Evolutionary conservation across 2,329 filamentous ascomycete genomes (phyloP).

Genomic region (Podosphaera fusca): DNA sequence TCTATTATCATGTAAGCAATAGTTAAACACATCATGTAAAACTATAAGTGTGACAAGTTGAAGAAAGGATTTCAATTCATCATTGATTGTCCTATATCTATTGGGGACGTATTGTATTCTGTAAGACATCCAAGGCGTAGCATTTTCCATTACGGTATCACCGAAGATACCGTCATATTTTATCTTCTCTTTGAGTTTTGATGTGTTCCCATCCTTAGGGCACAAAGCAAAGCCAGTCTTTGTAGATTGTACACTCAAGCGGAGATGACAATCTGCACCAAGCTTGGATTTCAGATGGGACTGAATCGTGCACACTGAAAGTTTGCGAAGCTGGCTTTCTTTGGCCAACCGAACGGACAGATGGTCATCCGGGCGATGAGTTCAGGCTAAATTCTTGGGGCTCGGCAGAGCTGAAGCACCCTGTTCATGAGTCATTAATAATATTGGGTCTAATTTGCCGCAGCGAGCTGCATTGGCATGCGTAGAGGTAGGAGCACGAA

Average conservation of each 20-base stretch:
- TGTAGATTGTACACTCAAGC: neutral
- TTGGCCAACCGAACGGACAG: neutral
- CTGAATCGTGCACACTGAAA: neutral
- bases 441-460: no score
- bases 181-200: neutral
- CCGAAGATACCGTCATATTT: neutral
- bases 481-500: no score
- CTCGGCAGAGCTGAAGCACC: no score
- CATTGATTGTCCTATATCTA: neutral
- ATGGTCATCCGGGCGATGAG: neutral
- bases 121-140: neutral
- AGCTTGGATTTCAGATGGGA: neutral
- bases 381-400: no score
- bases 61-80: neutral
- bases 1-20: no score
- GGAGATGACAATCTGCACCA: neutral
- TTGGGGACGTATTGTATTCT: neutral
- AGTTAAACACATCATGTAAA: no score
- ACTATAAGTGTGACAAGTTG: neutral
- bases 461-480: no score
- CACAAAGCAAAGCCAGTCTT: neutral
- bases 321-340: neutral
- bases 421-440: no score
- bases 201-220: neutral
- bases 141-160: neutral